A percentile compares a stretch with the other conserved stretches of the same genome.
These are phyloP conservation scores for Nannochloropsis gaditana DNA, from an alignment of 108 stramenopile genomes.

Conservation along the genomic window DNA sequence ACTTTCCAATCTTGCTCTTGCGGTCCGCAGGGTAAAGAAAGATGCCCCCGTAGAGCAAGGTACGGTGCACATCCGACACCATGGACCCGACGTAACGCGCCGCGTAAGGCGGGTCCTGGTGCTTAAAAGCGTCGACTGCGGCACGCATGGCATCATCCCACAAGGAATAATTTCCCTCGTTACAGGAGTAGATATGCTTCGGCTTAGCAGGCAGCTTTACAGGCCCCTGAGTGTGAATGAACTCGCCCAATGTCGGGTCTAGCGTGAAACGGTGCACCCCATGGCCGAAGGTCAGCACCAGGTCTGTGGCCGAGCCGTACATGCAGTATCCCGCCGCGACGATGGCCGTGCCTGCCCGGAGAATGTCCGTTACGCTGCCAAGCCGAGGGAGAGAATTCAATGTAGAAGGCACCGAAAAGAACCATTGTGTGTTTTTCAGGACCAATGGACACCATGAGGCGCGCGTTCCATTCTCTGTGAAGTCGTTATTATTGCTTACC, in stretches of 20 bases:
- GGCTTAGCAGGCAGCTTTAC: slow-evolving; percentile 76
- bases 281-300: slow-evolving; percentile 87
- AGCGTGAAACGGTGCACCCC: slow-evolving; percentile 93
- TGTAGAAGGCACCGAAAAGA: not conserved
- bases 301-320: slow-evolving; percentile 89
- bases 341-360: slow-evolving; percentile 82
- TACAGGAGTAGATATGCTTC: slow-evolving; percentile 82
- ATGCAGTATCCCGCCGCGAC: slow-evolving; percentile 89
- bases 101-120: slow-evolving; percentile 34
- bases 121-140: slow-evolving; percentile 79
- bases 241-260: slow-evolving; percentile 96
- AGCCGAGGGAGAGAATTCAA: slow-evolving; percentile 29
- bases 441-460: too few relatives aligned
- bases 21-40: slow-evolving; percentile 96
- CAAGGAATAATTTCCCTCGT: slow-evolving; percentile 87
- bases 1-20: slow-evolving; percentile 77
- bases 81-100: slow-evolving; percentile 97
- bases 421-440: not conserved
- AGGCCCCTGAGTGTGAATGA: slow-evolving; percentile 83
- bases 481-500: not conserved
- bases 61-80: slow-evolving; percentile 99
- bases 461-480: too few relatives aligned
- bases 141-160: slow-evolving; percentile 91
- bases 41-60: slow-evolving; percentile 96
- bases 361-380: slow-evolving; percentile 77